Evolutionary conservation across 78 protist species (phyloP), one percentile per base, ranked within the genome.

Genomic region (Pelomyxa schiedti): DNA sequence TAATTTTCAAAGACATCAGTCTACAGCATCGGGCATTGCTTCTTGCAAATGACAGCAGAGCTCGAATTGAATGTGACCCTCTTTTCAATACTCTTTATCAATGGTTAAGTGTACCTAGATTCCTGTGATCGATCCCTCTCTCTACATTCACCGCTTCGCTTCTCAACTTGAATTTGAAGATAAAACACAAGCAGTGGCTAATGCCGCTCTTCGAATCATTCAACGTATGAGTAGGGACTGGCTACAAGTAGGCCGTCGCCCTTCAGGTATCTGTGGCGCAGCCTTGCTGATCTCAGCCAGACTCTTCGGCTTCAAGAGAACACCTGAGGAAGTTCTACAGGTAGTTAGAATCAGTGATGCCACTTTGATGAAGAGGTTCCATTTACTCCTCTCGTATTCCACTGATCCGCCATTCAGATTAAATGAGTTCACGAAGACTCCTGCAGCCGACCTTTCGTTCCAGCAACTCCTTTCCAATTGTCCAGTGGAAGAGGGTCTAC

Each of bases 191-290:
- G 80, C 26, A 1, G 85, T 82, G 4, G 76, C 75, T 8, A 36
- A 26, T 69, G 78, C 95, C 4, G 96, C 98, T 1, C 71, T 87
- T 0, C 87, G 89, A 8, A 52, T 95, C 6, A 91, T 91, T 1
- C 78, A 68, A 5, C 79, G 94, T 30, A 95, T 95, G 98, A 83
- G 88, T 41, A 76, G 98, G 8, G 96, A 95, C 80, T 95, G 97
- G 97, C 78, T 95, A 42, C 74, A 80, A 1, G 70, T 76, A 2
- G 98, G 98, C 39, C 68, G 98, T 22, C 72, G 92, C 0, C 98
- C 98, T 0, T 67, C 93, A 22, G 95, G 96, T 47, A 52, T 95
- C 22, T 92, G 96, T 76, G 98, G 97, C 63, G 95, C 95, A 0
- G 95, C 94, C 8, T 78, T 95, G 32, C 78, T 93, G n/a, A 66